Evolutionary conservation across 768 basidiomycete genomes (phyloP).

Genomic region (Coprinellus micaceus): DNA sequence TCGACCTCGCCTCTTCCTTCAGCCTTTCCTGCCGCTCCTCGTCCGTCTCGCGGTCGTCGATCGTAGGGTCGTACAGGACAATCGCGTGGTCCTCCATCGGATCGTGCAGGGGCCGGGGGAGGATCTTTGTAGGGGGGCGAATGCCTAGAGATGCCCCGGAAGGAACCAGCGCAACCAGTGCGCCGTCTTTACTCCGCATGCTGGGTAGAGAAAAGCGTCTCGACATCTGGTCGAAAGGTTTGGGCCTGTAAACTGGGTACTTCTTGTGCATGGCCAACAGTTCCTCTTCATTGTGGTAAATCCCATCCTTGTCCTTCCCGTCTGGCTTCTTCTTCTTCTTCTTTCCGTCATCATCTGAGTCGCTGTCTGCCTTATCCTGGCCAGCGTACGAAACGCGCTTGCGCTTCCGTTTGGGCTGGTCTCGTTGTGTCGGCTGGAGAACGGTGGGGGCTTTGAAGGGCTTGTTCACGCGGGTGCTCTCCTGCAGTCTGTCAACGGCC

Average conservation of each 20-base stretch:
- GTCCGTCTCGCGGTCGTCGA: conserved; percentile 88
- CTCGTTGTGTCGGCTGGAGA: conserved; percentile 41
- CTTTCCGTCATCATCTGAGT: conserved; percentile 53
- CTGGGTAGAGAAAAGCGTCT: conserved; percentile 81
- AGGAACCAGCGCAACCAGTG: conserved; percentile 48
- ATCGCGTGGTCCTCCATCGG: conserved; percentile 98
- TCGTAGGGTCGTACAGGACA: conserved; percentile 93
- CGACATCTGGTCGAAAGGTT: conserved; percentile 60
- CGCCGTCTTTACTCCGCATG: conserved; percentile 71
- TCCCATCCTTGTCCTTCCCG: conserved; percentile 37
- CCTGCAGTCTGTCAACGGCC: conserved; percentile 61
- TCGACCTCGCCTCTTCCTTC: conserved; percentile 67
- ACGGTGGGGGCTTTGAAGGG: conserved; percentile 76
- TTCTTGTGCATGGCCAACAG: conserved; percentile 59
- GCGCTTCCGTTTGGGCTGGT: conserved; percentile 73
- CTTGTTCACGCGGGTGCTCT: conserved; percentile 69
- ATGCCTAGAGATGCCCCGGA: conserved; percentile 81
- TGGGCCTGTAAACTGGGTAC: conserved; percentile 79
- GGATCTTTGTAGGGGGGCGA: conserved; percentile 71
- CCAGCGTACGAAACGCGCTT: conserved; percentile 88
- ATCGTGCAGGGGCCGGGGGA: conserved; percentile 92
- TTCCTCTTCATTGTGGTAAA: conserved; percentile 60
- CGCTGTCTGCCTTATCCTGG: conserved; percentile 53
- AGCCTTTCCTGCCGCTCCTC: conserved; percentile 74
- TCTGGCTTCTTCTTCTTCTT: conserved; percentile 59